Conservation (phyloP, 2,329 filamentous ascomycete genomes). For the Apiospora aurea region DNA sequence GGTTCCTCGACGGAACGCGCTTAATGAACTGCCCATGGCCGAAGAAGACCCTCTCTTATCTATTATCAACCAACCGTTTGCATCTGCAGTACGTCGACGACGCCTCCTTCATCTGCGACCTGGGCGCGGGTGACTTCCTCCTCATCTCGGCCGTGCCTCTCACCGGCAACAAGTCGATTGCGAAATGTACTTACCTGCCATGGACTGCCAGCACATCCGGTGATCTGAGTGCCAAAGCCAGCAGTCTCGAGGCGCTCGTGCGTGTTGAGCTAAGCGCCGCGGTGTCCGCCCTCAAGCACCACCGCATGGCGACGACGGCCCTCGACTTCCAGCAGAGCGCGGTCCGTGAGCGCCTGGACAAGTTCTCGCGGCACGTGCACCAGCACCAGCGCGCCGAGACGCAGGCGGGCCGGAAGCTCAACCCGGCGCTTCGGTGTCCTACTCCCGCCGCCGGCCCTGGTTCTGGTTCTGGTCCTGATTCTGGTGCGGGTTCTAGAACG, state of each 20-base stretch:
- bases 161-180: conserved; percentile 11
- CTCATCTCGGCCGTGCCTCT: conserved; percentile 24
- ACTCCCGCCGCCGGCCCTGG: neutral
- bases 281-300: neutral
- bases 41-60: neutral
- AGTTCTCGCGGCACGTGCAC: conserved; percentile 26
- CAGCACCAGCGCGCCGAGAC: conserved; percentile 24
- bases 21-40: neutral
- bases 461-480: neutral
- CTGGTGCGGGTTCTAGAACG: neutral
- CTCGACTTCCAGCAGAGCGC: conserved; percentile 26
- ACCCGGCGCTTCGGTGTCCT: conserved; percentile 20
- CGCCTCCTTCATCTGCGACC: conserved; percentile 26
- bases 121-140: conserved; percentile 14
- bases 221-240: neutral
- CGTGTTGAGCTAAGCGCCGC: conserved; percentile 6
- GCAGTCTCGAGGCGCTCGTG: neutral
- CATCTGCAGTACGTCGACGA: conserved; percentile 25
- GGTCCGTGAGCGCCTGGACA: conserved; percentile 26
- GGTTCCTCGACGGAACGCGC: conserved; percentile 18
- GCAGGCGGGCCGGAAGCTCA: conserved; percentile 21
- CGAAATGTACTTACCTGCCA: conserved; percentile 15
- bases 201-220: neutral
- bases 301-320: conserved; percentile 21
- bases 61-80: neutral